Evolutionary conservation across 2,329 filamentous ascomycete species (phyloP).

Genomic region (Beauveria caledonica): DNA sequence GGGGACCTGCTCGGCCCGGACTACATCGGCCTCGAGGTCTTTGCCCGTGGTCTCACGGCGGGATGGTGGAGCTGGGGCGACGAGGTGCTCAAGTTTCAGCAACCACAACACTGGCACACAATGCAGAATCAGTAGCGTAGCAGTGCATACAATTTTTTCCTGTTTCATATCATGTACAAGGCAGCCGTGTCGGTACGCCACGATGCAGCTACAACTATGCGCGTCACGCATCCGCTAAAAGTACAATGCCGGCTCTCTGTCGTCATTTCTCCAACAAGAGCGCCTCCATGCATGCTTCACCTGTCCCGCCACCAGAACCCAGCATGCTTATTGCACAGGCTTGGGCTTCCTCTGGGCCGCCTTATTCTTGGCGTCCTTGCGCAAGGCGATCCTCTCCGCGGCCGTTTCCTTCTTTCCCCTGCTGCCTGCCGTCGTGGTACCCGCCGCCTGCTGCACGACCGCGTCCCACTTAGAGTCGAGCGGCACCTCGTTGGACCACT

Average conservation of each 20-base stretch:
- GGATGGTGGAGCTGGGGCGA: conserved; percentile 78
- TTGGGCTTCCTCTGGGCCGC: neutral
- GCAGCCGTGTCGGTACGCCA: conserved; percentile 3
- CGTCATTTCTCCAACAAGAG: neutral
- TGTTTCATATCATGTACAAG: conserved; percentile 17
- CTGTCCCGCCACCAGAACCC: neutral
- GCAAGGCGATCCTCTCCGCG: conserved; percentile 15
- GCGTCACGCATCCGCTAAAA: conserved; percentile 10
- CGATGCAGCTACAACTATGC: conserved; percentile 12
- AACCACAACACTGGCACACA: conserved; percentile 41
- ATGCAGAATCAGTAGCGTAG: neutral
- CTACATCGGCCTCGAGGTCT: conserved; percentile 62
- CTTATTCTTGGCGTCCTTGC: neutral
- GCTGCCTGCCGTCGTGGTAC: conserved; percentile 2
- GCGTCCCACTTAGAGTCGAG: conserved; percentile 41
- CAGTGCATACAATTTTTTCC: conserved; percentile 5
- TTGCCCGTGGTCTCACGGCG: conserved; percentile 63
- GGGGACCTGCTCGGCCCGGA: conserved; percentile 41
- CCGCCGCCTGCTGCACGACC: conserved; percentile 19
- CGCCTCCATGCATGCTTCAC: neutral
- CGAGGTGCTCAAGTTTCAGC: conserved; percentile 63
- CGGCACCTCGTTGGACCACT: conserved; percentile 46
- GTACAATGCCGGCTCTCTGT: conserved; percentile 5
- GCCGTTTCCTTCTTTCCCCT: conserved; percentile 12
- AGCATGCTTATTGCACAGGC: neutral